Conservation (phyloP, 169 alveolate species). For the Cryptosporidium canis region DNA sequence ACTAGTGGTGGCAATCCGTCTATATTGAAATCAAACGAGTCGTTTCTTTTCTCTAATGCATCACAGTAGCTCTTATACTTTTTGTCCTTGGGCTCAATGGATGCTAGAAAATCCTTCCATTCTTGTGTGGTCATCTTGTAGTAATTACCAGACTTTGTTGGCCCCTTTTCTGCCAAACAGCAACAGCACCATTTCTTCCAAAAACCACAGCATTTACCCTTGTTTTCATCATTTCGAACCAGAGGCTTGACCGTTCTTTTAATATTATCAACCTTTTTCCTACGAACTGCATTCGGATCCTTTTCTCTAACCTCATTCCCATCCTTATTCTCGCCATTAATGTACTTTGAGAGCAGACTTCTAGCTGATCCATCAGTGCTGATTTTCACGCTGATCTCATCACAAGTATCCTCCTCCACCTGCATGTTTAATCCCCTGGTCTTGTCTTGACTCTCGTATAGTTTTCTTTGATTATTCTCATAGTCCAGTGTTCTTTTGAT, state of each 20-base stretch:
- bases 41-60: not conserved
- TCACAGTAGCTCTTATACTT: not conserved
- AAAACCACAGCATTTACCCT: conserved; percentile 20
- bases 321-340: conserved; percentile 23
- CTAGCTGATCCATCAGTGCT: conserved; percentile 45
- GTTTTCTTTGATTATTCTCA: not conserved
- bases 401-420: conserved; percentile 8
- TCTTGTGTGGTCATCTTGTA: conserved; percentile 30
- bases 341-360: conserved; percentile 18
- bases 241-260: conserved; percentile 40
- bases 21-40: not conserved
- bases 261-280: conserved; percentile 25
- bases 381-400: conserved; percentile 29
- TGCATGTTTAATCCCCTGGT: not conserved
- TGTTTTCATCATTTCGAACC: not conserved
- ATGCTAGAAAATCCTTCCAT: conserved; percentile 46
- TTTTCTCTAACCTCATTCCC: not conserved
- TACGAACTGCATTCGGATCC: not conserved
- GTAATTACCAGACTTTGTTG: conserved; percentile 29
- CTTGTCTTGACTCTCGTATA: not conserved
- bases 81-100: conserved; percentile 29
- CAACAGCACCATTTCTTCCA: conserved; percentile 33
- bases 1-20: conserved; percentile 35
- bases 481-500: conserved; percentile 13
- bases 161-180: not conserved